Evolutionary conservation across 225 moss, liverwort and hornwort genomes (phyloP).

Genomic region (Climacium dendroides): DNA sequence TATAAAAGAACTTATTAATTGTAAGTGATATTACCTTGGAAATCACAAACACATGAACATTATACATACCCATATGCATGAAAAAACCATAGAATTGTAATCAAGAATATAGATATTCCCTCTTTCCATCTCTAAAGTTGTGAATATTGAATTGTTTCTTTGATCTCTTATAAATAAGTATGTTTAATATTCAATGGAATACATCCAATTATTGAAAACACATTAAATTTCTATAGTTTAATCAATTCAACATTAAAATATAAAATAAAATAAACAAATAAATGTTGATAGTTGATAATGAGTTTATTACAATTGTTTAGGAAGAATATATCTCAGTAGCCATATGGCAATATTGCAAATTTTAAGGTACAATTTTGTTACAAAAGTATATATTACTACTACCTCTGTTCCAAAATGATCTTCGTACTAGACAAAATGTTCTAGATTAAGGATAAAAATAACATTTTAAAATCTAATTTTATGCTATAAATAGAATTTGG

Average conservation of each 20-base stretch:
- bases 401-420: too few relatives aligned
- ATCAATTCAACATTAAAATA: background rate
- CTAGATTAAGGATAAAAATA: too few relatives aligned
- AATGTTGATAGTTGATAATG: background rate
- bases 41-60: background rate
- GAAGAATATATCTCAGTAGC: background rate
- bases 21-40: background rate
- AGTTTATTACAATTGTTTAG: background rate
- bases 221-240: background rate
- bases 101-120: background rate
- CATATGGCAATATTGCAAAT: too few relatives aligned
- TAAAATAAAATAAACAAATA: background rate
- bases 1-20: background rate
- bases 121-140: background rate
- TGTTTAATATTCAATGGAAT: background rate
- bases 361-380: too few relatives aligned
- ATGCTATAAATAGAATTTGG: too few relatives aligned
- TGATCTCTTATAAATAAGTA: background rate
- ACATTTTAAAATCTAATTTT: too few relatives aligned
- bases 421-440: too few relatives aligned
- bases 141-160: background rate
- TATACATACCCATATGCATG: background rate
- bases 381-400: too few relatives aligned
- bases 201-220: background rate
- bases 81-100: background rate